These are phyloP conservation scores for Mortierella claussenii DNA, from an alignment of 192 early-diverging fungal species.

Conservation along the genomic window DNA sequence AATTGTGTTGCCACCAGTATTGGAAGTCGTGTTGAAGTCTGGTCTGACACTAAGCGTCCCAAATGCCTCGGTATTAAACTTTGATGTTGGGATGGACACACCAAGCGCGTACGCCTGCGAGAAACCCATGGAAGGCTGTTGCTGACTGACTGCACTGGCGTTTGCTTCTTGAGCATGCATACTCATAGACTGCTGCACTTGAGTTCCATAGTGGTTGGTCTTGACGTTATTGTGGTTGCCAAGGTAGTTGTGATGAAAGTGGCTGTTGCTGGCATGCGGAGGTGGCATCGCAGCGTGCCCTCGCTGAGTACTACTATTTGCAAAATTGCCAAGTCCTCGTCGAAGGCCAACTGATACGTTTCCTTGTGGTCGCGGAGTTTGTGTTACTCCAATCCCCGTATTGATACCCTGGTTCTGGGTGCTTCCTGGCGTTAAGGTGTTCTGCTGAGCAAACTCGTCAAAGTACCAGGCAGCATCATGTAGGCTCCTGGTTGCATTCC, in stretches of 20 bases:
- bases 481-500: background rate
- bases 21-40: background rate
- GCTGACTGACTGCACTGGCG: background rate
- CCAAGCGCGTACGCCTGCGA: constrained; percentile 24
- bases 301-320: constrained; percentile 5
- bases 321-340: constrained; percentile 4
- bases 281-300: background rate
- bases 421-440: no score
- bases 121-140: constrained; percentile 4
- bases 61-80: constrained; percentile 38
- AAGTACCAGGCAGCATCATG: constrained; percentile 3
- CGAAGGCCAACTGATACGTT: background rate
- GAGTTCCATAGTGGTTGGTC: background rate
- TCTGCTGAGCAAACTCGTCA: constrained; percentile 1
- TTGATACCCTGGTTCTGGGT: background rate
- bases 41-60: constrained; percentile 20
- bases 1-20: background rate
- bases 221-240: background rate
- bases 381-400: background rate
- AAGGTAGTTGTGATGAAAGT: background rate
- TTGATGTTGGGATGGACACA: constrained; percentile 25
- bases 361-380: background rate
- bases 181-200: no score
- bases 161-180: background rate
- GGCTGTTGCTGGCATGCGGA: background rate